Evolutionary conservation across 2,329 filamentous ascomycete species (phyloP), one percentile per base, ranked within the genome.

Genomic region (Aspergillus piperis): DNA sequence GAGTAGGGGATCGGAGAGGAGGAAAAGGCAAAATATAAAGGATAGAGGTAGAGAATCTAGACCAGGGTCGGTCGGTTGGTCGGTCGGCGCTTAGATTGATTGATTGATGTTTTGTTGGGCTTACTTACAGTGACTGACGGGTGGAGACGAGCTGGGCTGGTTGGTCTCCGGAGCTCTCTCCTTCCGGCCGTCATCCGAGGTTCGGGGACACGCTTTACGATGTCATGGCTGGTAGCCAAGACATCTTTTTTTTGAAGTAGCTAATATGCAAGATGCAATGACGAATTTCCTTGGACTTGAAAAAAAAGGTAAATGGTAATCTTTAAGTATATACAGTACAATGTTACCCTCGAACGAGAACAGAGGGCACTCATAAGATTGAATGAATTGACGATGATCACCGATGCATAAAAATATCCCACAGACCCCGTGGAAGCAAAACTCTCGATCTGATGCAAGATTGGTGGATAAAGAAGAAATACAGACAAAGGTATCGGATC

Each of bases 321-420:
- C 44, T 47, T 56, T 47, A 36, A 15, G 36, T 60, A 60, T 60
- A 21, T 60, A 60, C 58, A 60, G 39, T 44, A 52, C 52, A 52
- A n/a, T 55, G 53, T 13, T 11, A 10, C 32, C 53, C 53, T 15
- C 13, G 19, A 21, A 30, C n/a, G n/a, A 41, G 23, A 38, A 38
- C 47, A 52, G 5, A 36, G 47, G 47, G 19, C 36, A 51, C 41
- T 52, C 55, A 25, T 49, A 23, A 21, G 39, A 8, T 7, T 17
- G 36, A 41, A 8, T 7, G 11, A 21, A 39, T 19, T 19, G 17
- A 19, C n/a, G 41, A 17, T 21, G 36, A 27, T 49, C n/a, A 57
- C 6, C 7, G 23, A 42, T 42, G 32, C 32, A 27, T 8, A 15
- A 10, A 23, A 11, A 27, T n/a, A n/a, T 27, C 39, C 19, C 44